Evolutionary conservation across 805 yeast species (phyloP).

Genomic region (Priceomyces haplophilus): DNA sequence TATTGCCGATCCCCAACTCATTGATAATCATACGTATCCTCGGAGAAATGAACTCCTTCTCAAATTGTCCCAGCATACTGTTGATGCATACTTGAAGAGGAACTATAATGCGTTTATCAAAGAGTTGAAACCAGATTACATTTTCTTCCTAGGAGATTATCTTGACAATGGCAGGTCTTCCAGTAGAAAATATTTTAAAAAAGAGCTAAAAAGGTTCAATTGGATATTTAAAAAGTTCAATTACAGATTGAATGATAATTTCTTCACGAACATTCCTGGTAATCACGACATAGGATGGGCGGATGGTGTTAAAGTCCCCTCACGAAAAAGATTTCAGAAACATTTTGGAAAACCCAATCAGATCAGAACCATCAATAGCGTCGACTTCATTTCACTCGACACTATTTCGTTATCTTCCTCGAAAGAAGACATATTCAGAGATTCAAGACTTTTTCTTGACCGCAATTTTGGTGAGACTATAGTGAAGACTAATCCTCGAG

Average conservation of each 20-base stretch:
- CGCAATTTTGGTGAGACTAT: conserved; percentile 9
- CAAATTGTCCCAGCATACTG: conserved; percentile 38
- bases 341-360: conserved; percentile 34
- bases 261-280: conserved; percentile 59
- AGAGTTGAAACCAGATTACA: conserved; percentile 32
- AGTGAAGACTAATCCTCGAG: conserved; percentile 45
- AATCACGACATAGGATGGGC: conserved; percentile 97
- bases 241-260: conserved; percentile 20
- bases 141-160: conserved; percentile 42
- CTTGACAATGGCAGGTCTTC: conserved; percentile 41
- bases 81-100: conserved; percentile 35
- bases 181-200: conserved; percentile 26
- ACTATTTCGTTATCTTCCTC: conserved; percentile 72
- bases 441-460: conserved; percentile 54
- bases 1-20: conserved; percentile 45
- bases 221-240: conserved; percentile 24
- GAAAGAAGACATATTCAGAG: conserved; percentile 41
- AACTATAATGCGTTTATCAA: conserved; percentile 34
- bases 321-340: conserved; percentile 26
- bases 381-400: conserved; percentile 54
- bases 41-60: conserved; percentile 32
- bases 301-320: conserved; percentile 48
- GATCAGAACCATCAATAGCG: conserved; percentile 23
- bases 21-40: conserved; percentile 44
- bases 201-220: conserved; percentile 30